These are phyloP conservation scores for Discostella pseudostelligera DNA, from an alignment of 108 stramenopile genomes.

Conservation along the genomic window DNA sequence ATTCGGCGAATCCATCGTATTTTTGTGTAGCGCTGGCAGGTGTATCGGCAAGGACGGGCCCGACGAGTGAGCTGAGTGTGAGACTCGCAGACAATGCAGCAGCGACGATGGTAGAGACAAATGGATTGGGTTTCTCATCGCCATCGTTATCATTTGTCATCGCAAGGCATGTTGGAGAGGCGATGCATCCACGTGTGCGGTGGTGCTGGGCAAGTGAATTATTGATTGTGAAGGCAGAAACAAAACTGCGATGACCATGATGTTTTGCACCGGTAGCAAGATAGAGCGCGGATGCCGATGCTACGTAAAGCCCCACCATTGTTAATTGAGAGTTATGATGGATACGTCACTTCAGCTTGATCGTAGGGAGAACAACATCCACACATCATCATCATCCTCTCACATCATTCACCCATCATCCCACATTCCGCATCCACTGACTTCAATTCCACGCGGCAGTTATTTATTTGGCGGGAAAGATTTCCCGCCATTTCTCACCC, in stretches of 20 bases:
- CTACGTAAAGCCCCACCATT: not conserved
- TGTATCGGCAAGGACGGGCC: constrained; percentile 33
- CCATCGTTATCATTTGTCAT: constrained; percentile 3
- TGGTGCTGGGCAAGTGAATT: not conserved
- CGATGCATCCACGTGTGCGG: not conserved
- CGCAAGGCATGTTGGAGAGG: constrained; percentile 1
- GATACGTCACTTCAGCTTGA: too few relatives aligned
- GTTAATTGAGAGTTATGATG: not conserved
- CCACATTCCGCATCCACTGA: too few relatives aligned
- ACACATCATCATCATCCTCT: too few relatives aligned
- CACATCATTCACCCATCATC: too few relatives aligned
- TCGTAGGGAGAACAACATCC: too few relatives aligned
- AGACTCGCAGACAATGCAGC: constrained; percentile 7
- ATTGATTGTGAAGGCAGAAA: not conserved
- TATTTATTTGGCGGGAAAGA: too few relatives aligned
- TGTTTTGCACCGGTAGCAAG: not conserved
- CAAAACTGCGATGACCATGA: not conserved
- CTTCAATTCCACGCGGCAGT: too few relatives aligned
- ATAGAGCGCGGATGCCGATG: not conserved
- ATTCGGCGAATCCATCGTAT: constrained; percentile 84
- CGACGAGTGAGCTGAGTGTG: constrained; percentile 3
- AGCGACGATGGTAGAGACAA: constrained; percentile 6
- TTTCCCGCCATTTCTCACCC: too few relatives aligned
- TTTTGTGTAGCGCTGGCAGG: constrained; percentile 27
- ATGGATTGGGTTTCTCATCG: constrained; percentile 4